Evolutionary conservation across 768 basidiomycete genomes (phyloP).

Genomic region (Dacryopinax spathularia): DNA sequence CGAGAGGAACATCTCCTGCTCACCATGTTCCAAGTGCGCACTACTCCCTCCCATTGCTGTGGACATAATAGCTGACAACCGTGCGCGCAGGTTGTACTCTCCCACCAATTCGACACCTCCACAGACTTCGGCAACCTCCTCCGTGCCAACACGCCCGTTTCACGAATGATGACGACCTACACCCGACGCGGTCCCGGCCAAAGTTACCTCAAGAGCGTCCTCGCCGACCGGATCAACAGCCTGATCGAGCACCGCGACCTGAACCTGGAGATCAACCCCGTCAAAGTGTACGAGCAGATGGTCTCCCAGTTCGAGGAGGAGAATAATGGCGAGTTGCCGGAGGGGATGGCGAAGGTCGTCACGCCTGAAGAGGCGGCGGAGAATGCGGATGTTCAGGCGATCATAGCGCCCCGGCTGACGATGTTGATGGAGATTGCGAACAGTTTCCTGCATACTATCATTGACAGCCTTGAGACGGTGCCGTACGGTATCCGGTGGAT

Average conservation of each 20-base stretch:
- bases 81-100: slow-evolving; percentile 66
- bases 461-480: slow-evolving; percentile 95
- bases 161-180: slow-evolving; percentile 99
- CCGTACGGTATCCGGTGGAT: slow-evolving; percentile 99
- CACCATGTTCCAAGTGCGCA: slow-evolving; percentile 74
- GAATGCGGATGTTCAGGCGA: slow-evolving; percentile 91
- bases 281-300: slow-evolving; percentile 99
- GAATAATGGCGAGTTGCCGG: slow-evolving; percentile 82
- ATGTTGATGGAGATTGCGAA: slow-evolving; percentile 99
- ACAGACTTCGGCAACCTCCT: slow-evolving; percentile 98
- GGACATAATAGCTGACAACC: not conserved
- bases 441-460: slow-evolving; percentile 91
- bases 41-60: not conserved
- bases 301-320: slow-evolving; percentile 89
- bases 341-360: slow-evolving; percentile 83
- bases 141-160: slow-evolving; percentile 96
- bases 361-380: slow-evolving; percentile 88
- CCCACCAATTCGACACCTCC: slow-evolving; percentile 97
- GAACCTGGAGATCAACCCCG: slow-evolving; percentile 96
- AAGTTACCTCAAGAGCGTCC: slow-evolving; percentile 91
- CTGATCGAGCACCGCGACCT: slow-evolving; percentile 99
- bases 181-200: slow-evolving; percentile 97
- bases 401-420: slow-evolving; percentile 89
- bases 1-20: slow-evolving; percentile 94
- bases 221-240: slow-evolving; percentile 96